A percentile compares a stretch with the other conserved stretches of the same genome.
phyloP scores from a whole-genome alignment of 805 yeast genomes.

The Wickerhamomyces tratensis region DNA sequence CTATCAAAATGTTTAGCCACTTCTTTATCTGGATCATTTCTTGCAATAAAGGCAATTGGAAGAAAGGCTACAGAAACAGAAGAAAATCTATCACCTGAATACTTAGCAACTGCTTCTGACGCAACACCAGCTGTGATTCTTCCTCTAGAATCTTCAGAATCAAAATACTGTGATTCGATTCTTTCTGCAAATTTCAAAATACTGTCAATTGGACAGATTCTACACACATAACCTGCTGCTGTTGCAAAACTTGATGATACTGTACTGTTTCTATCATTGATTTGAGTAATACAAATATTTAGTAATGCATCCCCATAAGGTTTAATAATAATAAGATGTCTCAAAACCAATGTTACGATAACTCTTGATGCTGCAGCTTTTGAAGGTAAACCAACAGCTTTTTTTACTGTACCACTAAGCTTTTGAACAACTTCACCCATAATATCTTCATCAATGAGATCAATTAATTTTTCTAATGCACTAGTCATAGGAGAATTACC shows the following conservation, averaged over 20 bases:
- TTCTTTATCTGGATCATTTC: slow-evolving; percentile 45
- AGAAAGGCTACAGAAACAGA: slow-evolving; percentile 52
- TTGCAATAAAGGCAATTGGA: slow-evolving; percentile 75
- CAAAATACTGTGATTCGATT: slow-evolving; percentile 51
- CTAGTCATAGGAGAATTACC: slow-evolving; percentile 85
- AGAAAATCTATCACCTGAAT: slow-evolving; percentile 60
- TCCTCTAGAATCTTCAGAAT: slow-evolving; percentile 34
- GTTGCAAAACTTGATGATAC: slow-evolving; percentile 69
- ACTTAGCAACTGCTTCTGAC: slow-evolving; percentile 54
- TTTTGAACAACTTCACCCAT: slow-evolving; percentile 29
- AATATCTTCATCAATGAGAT: slow-evolving; percentile 39
- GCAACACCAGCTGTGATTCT: slow-evolving; percentile 51
- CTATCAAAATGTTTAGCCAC: slow-evolving; percentile 41
- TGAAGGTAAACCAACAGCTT: slow-evolving; percentile 83
- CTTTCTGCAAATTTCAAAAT: slow-evolving; percentile 43
- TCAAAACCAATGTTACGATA: slow-evolving; percentile 50
- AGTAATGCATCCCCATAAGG: slow-evolving; percentile 57
- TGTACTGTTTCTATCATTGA: slow-evolving; percentile 63
- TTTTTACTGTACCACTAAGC: slow-evolving; percentile 47
- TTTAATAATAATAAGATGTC: slow-evolving; percentile 36
- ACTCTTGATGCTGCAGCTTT: slow-evolving; percentile 78
- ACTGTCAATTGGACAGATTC: slow-evolving; percentile 44
- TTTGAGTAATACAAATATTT: slow-evolving; percentile 44
- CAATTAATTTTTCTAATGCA: slow-evolving; percentile 65
- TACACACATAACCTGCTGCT: slow-evolving; percentile 70